Percentiles rank a stretch among this genome's conserved stretches.
These are phyloP conservation scores for Xylariaceae sp. DNA, from an alignment of 2,329 filamentous ascomycete species.

Conservation along the genomic window DNA sequence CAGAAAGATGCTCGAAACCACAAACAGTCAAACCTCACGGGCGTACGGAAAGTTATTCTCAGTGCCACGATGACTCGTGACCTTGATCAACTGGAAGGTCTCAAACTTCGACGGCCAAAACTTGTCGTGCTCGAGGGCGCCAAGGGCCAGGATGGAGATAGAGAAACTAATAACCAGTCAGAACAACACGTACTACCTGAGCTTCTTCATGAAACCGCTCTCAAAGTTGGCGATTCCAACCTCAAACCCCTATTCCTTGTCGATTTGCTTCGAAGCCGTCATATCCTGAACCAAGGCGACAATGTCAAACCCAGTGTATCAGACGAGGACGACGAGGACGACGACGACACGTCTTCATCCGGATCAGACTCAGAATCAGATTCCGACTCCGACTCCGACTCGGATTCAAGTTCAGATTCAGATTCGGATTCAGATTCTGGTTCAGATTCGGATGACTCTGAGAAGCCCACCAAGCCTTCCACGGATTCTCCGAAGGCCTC, in stretches of 20 bases:
- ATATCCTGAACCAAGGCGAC: constrained; percentile 36
- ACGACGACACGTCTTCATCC: constrained; percentile 34
- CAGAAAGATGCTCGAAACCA: constrained; percentile 49
- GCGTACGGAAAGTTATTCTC: constrained; percentile 74
- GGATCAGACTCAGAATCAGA: constrained; percentile 33
- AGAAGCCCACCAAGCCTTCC: neutral
- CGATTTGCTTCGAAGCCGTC: constrained; percentile 59
- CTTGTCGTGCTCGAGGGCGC: constrained; percentile 67
- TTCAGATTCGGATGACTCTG: neutral
- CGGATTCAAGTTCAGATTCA: constrained; percentile 32
- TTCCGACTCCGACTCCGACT: neutral
- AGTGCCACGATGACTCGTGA: constrained; percentile 92
- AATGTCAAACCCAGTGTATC: constrained; percentile 6
- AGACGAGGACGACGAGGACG: constrained; percentile 2
- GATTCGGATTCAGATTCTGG: constrained; percentile 17
- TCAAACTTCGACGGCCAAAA: constrained; percentile 68
- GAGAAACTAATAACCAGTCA: constrained; percentile 38
- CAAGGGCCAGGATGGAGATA: constrained; percentile 27
- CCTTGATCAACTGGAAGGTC: constrained; percentile 67
- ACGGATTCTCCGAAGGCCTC: constrained; percentile 2
- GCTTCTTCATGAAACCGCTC: constrained; percentile 57
- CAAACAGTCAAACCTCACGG: constrained; percentile 46
- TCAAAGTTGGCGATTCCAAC: constrained; percentile 63
- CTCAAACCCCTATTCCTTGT: constrained; percentile 83
- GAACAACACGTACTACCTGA: constrained; percentile 56